Percentiles rank a stretch among this genome's conserved stretches.
Evolutionary conservation across 257 asterid genomes (phyloP).

Genomic region (Coffea eugenioides): DNA sequence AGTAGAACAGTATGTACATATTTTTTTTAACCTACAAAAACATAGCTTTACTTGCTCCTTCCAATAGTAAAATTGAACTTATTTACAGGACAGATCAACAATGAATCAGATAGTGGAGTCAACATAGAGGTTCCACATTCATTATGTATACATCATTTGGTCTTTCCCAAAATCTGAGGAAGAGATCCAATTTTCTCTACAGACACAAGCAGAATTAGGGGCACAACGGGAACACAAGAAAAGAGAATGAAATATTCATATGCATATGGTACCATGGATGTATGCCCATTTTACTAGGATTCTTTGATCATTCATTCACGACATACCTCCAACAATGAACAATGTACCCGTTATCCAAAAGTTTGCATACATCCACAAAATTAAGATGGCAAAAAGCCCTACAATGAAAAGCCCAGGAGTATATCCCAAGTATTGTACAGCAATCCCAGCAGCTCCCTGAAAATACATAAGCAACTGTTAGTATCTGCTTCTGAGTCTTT

Average conservation of each 20-base stretch:
- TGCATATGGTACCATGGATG: background rate
- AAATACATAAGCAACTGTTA: constrained; percentile 33
- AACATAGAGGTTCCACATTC: background rate
- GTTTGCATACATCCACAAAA: constrained; percentile 98
- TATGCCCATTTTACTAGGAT: background rate
- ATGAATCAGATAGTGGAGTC: background rate
- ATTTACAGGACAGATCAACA: background rate
- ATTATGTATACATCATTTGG: background rate
- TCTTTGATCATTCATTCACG: background rate
- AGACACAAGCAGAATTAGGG: background rate
- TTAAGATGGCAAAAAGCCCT: constrained; percentile 82
- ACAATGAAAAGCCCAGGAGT: constrained; percentile 97
- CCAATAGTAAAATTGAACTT: background rate
- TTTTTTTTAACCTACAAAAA: background rate
- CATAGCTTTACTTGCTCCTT: background rate
- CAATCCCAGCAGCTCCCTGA: constrained; percentile 94
- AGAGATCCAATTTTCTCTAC: background rate
- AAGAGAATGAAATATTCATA: background rate
- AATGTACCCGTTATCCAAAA: constrained; percentile 94
- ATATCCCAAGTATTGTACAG: constrained; percentile 92
- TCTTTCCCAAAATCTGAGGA: background rate
- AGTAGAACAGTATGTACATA: background rate
- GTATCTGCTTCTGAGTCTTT: constrained; percentile 6
- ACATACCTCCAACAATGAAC: constrained; percentile 95
- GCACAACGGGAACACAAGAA: background rate